These are phyloP conservation scores for Leccinum uliginosum DNA, from an alignment of 768 basidiomycete species.

Conservation along the genomic window DNA sequence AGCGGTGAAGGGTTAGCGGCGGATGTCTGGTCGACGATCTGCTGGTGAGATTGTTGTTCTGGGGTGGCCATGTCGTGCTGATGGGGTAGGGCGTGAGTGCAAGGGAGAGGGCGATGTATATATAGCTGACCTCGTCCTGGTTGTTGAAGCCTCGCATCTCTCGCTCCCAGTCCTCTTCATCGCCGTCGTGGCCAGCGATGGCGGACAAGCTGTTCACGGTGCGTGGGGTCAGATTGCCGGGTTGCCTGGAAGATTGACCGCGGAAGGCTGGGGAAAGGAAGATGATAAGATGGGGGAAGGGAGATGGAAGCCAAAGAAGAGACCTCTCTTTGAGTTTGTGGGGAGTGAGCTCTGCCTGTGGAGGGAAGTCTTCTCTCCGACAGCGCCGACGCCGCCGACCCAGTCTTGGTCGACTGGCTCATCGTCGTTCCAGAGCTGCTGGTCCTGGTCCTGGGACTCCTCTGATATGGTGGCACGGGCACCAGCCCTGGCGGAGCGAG, in stretches of 20 bases:
- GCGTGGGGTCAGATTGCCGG: slow-evolving; percentile 64
- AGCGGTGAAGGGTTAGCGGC: slow-evolving; percentile 46
- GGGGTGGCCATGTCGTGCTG: slow-evolving; percentile 23
- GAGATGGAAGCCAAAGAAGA: slow-evolving; percentile 13
- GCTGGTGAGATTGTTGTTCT: slow-evolving; percentile 39
- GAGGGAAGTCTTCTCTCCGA: slow-evolving; percentile 75
- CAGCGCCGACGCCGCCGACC: slow-evolving; percentile 77
- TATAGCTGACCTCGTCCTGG: slow-evolving; percentile 59
- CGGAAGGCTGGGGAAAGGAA: slow-evolving; percentile 47
- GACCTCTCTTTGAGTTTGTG: slow-evolving; percentile 75
- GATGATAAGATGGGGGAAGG: slow-evolving; percentile 1
- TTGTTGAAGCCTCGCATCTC: slow-evolving; percentile 53
- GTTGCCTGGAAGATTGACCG: slow-evolving; percentile 44
- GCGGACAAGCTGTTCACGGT: slow-evolving; percentile 79
- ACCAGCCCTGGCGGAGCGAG: slow-evolving; percentile 55
- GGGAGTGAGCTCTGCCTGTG: slow-evolving; percentile 81
- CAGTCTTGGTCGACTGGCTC: slow-evolving; percentile 77
- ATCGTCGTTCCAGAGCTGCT: slow-evolving; percentile 65
- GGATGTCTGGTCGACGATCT: slow-evolving; percentile 46
- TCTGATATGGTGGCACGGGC: slow-evolving; percentile 67
- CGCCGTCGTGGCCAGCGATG: slow-evolving; percentile 82
- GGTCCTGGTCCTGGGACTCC: slow-evolving; percentile 54
- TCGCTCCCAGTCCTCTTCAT: slow-evolving; percentile 84
- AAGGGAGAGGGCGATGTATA: slow-evolving; percentile 1
- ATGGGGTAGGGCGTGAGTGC: slow-evolving; percentile 14